A percentile compares a stretch with the other conserved stretches of the same genome.
Conservation (phyloP, 2,329 filamentous ascomycete species). For the Botrytis paeoniae region DNA sequence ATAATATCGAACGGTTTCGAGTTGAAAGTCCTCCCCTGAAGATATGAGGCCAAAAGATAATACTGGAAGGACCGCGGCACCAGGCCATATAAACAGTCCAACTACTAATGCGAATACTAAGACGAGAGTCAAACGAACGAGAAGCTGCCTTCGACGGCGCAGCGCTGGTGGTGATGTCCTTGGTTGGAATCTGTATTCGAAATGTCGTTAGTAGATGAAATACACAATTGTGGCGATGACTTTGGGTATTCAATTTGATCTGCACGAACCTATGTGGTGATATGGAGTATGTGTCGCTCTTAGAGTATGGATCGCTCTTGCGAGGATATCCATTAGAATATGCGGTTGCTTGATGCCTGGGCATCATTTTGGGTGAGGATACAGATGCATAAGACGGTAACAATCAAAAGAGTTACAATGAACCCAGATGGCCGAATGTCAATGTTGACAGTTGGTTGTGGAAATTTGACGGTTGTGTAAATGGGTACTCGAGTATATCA, state of each 20-base stretch:
- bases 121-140: constrained; percentile 63
- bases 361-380: constrained; percentile 65
- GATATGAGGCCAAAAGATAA: constrained; percentile 70
- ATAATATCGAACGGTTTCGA: constrained; percentile 96
- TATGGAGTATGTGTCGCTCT: constrained; percentile 73
- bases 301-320: constrained; percentile 67
- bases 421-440: constrained; percentile 16
- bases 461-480: constrained; percentile 8
- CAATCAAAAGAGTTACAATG: constrained; percentile 44
- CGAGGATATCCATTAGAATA: constrained; percentile 83
- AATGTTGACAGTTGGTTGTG: constrained; percentile 4
- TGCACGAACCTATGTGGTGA: constrained; percentile 76
- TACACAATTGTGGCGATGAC: not conserved
- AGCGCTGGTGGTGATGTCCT: constrained; percentile 69
- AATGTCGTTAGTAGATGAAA: constrained; percentile 1
- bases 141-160: constrained; percentile 69
- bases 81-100: constrained; percentile 72
- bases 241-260: not conserved
- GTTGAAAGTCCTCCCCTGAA: constrained; percentile 65
- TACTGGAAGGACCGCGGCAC: constrained; percentile 58
- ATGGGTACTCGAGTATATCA: not conserved
- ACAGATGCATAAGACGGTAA: constrained; percentile 54
- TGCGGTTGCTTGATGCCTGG: constrained; percentile 71
- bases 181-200: constrained; percentile 69
- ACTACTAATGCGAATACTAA: constrained; percentile 61